Conservation (phyloP, 2,329 filamentous ascomycete species). For the Bimuria novae-zelandiae region DNA sequence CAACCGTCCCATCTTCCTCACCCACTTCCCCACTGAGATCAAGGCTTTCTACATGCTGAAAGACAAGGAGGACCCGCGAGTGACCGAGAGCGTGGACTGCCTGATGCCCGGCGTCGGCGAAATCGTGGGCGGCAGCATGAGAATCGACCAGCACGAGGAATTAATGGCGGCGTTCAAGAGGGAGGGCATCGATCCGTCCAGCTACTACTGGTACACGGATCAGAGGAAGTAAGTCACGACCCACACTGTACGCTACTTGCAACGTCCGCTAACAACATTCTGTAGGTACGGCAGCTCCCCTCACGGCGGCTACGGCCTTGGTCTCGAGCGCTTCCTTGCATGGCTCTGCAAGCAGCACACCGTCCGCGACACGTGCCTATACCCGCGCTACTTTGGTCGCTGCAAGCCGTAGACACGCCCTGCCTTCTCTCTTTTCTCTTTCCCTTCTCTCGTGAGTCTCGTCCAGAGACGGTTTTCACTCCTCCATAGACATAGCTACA, state of each 20-base stretch:
- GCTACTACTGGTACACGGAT: slow-evolving; percentile 99
- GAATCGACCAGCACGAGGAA: slow-evolving; percentile 90
- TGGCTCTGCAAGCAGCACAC: slow-evolving; percentile 71
- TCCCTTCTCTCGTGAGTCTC: not conserved
- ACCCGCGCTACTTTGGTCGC: slow-evolving; percentile 79
- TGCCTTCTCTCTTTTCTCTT: not conserved
- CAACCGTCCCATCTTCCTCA: slow-evolving; percentile 92
- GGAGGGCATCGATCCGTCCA: slow-evolving; percentile 80
- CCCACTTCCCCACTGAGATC: slow-evolving; percentile 95
- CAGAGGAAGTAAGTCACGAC: slow-evolving; percentile 77
- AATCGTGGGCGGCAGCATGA: slow-evolving; percentile 96
- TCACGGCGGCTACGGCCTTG: slow-evolving; percentile 91
- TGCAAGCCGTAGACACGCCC: slow-evolving; percentile 67
- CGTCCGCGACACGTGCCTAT: slow-evolving; percentile 72
- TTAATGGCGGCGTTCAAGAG: slow-evolving; percentile 81
- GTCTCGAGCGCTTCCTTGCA: slow-evolving; percentile 78
- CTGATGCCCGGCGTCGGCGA: slow-evolving; percentile 94
- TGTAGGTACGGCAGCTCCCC: slow-evolving; percentile 84
- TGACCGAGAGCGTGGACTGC: slow-evolving; percentile 90
- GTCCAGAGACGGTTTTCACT: too few species aligned
- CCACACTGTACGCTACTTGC: not conserved
- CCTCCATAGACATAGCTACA: slow-evolving; percentile 5
- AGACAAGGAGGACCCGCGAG: slow-evolving; percentile 74
- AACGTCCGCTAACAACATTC: slow-evolving; percentile 23
- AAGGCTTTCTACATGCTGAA: slow-evolving; percentile 99